Percentiles rank a stretch among this genome's conserved stretches.
These are phyloP conservation scores for Gaertneriomyces semiglobifer DNA, from an alignment of 192 early-diverging fungal species.

Conservation along the genomic window DNA sequence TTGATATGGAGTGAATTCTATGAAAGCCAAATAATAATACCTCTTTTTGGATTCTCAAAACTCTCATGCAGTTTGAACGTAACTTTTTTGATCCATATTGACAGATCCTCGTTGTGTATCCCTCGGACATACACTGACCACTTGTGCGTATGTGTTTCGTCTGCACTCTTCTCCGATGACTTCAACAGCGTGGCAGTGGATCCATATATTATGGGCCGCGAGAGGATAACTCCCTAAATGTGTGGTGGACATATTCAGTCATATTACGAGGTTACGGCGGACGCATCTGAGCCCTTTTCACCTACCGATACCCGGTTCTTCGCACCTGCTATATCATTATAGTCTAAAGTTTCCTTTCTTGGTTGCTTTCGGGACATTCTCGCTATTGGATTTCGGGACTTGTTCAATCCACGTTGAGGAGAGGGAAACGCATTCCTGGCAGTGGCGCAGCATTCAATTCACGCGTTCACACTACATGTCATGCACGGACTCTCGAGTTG, in stretches of 20 bases:
- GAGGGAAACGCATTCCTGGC: no score
- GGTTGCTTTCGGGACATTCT: no score
- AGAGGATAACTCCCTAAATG: slow-evolving; percentile 12
- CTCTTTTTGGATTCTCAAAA: slow-evolving; percentile 68
- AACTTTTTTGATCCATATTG: slow-evolving; percentile 82
- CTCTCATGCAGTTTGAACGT: slow-evolving; percentile 95
- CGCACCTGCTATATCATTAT: no score
- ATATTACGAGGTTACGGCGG: no score
- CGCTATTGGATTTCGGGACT: no score
- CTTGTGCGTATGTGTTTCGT: slow-evolving; percentile 89
- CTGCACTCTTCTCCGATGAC: slow-evolving; percentile 37
- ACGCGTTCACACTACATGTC: no score
- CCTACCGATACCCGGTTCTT: no score
- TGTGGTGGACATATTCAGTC: neutral
- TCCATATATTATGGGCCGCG: slow-evolving; percentile 78
- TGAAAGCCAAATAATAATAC: slow-evolving; percentile 38
- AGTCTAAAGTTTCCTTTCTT: no score
- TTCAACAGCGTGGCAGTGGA: slow-evolving; percentile 70
- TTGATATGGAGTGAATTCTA: neutral
- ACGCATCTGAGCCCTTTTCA: no score
- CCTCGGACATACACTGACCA: slow-evolving; percentile 91
- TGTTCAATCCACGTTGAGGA: no score
- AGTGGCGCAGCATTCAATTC: no score
- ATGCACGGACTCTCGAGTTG: no score
- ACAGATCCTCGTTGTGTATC: slow-evolving; percentile 80